Conservation (phyloP, 2,329 filamentous ascomycete species). For the Xylariales sp. region DNA sequence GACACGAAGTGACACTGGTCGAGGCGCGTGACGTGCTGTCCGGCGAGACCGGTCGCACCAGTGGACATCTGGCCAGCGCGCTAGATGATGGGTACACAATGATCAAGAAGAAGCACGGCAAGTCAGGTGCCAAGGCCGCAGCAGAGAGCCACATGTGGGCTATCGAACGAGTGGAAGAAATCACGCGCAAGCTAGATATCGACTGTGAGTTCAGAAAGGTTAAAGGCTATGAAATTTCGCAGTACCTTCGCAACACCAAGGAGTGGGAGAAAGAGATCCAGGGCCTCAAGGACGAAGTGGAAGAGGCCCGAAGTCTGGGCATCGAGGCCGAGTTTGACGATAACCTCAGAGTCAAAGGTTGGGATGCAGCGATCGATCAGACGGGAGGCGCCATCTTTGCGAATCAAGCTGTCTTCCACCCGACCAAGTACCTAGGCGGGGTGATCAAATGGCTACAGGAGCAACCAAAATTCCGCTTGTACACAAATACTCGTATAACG, state of each 20-base stretch:
- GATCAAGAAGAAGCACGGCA: slow-evolving; percentile 48
- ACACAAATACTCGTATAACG: slow-evolving; percentile 43
- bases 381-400: slow-evolving; percentile 42
- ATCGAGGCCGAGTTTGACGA: slow-evolving; percentile 37
- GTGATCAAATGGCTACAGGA: slow-evolving; percentile 45
- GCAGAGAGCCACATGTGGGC: slow-evolving; percentile 54
- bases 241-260: slow-evolving; percentile 35
- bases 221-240: slow-evolving; percentile 44
- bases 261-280: slow-evolving; percentile 41
- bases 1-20: slow-evolving; percentile 44
- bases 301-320: slow-evolving; percentile 36
- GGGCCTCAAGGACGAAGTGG: slow-evolving; percentile 38
- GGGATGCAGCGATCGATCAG: slow-evolving; percentile 46
- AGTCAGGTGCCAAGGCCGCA: slow-evolving; percentile 40
- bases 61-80: slow-evolving; percentile 48
- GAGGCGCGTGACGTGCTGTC: slow-evolving; percentile 51
- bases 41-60: slow-evolving; percentile 50
- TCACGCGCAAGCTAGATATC: slow-evolving; percentile 42
- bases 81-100: slow-evolving; percentile 48
- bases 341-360: slow-evolving; percentile 43
- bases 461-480: slow-evolving; percentile 50
- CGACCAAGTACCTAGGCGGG: slow-evolving; percentile 50
- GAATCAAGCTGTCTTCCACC: slow-evolving; percentile 51
- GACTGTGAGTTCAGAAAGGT: slow-evolving; percentile 52
- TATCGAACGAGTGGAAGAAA: slow-evolving; percentile 43